These are phyloP conservation scores for Penicillium sclerotigenum DNA, from an alignment of 2,329 filamentous ascomycete genomes.

Conservation along the genomic window DNA sequence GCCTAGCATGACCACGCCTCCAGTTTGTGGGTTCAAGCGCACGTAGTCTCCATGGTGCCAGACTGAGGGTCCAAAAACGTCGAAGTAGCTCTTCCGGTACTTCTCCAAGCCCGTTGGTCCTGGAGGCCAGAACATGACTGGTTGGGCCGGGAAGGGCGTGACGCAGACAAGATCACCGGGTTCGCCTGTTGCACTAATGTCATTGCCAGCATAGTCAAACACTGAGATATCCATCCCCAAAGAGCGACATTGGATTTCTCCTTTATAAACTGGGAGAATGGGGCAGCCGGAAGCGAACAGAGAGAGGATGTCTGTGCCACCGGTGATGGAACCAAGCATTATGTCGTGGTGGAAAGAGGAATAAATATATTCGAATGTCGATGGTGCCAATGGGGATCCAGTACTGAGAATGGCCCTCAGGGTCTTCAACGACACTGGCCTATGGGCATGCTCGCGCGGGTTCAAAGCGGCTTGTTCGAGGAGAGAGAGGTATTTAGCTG, in stretches of 20 bases:
- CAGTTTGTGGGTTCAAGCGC: conserved; percentile 64
- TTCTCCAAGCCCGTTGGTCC: conserved; percentile 68
- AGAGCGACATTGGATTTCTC: conserved; percentile 74
- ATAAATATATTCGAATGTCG: conserved; percentile 90
- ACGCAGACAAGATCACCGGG: conserved; percentile 87
- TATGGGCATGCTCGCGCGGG: conserved; percentile 53
- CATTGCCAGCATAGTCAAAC: conserved; percentile 56
- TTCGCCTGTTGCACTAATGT: conserved; percentile 60
- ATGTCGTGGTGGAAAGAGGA: conserved; percentile 72
- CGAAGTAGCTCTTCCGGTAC: conserved; percentile 84
- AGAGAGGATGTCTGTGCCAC: conserved; percentile 94
- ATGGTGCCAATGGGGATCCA: conserved; percentile 85
- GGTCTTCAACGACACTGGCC: conserved; percentile 41
- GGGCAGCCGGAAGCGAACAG: conserved; percentile 85
- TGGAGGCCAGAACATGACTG: conserved; percentile 74
- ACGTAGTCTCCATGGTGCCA: conserved; percentile 98
- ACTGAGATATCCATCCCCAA: conserved; percentile 71
- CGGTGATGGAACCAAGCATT: conserved; percentile 89
- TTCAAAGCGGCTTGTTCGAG: conserved; percentile 74
- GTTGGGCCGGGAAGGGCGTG: conserved; percentile 84
- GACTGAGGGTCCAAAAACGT: conserved; percentile 63
- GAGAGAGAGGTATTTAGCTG: conserved; percentile 86
- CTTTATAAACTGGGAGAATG: conserved; percentile 66
- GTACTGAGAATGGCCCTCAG: conserved; percentile 90
- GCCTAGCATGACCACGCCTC: conserved; percentile 85